Conservation (phyloP, 2,329 filamentous ascomycete species). For the Colletotrichum tamarilloi region DNA sequence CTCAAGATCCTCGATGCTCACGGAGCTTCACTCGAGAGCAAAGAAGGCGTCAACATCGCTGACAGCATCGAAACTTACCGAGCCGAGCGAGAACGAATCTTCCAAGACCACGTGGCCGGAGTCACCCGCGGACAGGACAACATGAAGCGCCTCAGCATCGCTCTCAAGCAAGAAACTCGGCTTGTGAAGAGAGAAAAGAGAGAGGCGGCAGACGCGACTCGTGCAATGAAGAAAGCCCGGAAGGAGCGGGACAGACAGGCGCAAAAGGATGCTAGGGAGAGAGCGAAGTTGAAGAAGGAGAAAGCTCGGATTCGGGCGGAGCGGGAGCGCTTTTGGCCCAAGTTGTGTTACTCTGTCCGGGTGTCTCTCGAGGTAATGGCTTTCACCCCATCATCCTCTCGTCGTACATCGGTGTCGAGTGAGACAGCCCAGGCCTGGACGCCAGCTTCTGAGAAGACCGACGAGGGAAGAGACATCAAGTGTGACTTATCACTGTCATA, state of each 20-base stretch:
- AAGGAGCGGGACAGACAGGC: slow-evolving; percentile 38
- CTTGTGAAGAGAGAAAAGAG: slow-evolving; percentile 37
- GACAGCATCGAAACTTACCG: slow-evolving; percentile 54
- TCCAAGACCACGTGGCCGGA: slow-evolving; percentile 52
- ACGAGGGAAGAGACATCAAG: slow-evolving; percentile 35
- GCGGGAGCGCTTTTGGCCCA: slow-evolving; percentile 61
- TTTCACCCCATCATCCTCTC: slow-evolving; percentile 57
- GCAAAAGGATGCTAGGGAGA: slow-evolving; percentile 48
- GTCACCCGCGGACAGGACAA: slow-evolving; percentile 43
- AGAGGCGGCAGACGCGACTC: background rate
- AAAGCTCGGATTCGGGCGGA: slow-evolving; percentile 56
- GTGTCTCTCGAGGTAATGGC: slow-evolving; percentile 61
- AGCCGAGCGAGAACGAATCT: slow-evolving; percentile 53
- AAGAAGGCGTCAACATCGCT: slow-evolving; percentile 48
- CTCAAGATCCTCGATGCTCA: slow-evolving; percentile 55
- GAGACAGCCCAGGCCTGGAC: slow-evolving; percentile 60
- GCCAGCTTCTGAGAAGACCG: slow-evolving; percentile 48
- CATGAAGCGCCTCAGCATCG: slow-evolving; percentile 43
- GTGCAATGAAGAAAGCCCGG: background rate
- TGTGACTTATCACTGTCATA: slow-evolving; percentile 68
- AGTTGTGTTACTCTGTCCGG: slow-evolving; percentile 58
- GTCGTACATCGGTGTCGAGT: slow-evolving; percentile 62
- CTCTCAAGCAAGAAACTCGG: slow-evolving; percentile 46
- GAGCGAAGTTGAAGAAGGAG: slow-evolving; percentile 53
- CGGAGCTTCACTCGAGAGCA: slow-evolving; percentile 49